A percentile compares a stretch with the other conserved stretches of the same genome.
Conservation (phyloP, 2,329 filamentous ascomycete genomes). For the Alternaria atra region DNA sequence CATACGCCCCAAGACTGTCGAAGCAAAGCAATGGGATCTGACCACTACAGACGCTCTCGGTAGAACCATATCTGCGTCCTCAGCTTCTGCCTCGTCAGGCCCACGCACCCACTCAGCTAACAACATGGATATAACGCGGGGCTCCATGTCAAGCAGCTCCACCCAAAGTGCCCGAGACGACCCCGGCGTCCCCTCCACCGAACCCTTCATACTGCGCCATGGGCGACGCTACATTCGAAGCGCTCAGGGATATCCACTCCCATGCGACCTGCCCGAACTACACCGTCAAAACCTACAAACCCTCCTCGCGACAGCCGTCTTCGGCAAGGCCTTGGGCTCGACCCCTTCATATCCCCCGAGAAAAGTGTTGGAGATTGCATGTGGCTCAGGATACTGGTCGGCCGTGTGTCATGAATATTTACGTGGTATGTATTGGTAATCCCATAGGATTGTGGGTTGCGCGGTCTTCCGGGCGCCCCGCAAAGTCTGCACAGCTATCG, state of each 20-base stretch:
- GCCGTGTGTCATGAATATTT: constrained; percentile 86
- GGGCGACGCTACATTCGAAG: constrained; percentile 86
- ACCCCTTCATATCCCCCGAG: constrained; percentile 70
- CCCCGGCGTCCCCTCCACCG: constrained; percentile 26
- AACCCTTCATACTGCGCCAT: constrained; percentile 73
- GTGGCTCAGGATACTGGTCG: constrained; percentile 89
- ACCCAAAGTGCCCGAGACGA: constrained; percentile 46
- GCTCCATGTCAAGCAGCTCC: constrained; percentile 51
- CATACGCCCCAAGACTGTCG: constrained; percentile 42
- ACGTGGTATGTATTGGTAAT: constrained; percentile 52
- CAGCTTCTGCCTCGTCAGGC: constrained; percentile 28
- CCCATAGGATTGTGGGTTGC: neutral
- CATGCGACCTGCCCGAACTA: constrained; percentile 85
- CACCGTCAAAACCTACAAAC: constrained; percentile 88
- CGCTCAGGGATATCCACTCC: constrained; percentile 78
- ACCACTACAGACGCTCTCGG: constrained; percentile 48
- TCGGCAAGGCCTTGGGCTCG: constrained; percentile 81
- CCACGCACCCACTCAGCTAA: constrained; percentile 22
- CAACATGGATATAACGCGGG: constrained; percentile 50
- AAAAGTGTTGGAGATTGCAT: constrained; percentile 81
- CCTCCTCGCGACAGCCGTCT: constrained; percentile 80
- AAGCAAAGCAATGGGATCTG: constrained; percentile 50
- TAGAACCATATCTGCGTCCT: constrained; percentile 44
- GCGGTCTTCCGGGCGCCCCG: neutral
- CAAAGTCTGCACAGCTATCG: neutral